Base-by-base conservation (phyloP, 306 rosid species). In the Begonia loranthoides region DNA sequence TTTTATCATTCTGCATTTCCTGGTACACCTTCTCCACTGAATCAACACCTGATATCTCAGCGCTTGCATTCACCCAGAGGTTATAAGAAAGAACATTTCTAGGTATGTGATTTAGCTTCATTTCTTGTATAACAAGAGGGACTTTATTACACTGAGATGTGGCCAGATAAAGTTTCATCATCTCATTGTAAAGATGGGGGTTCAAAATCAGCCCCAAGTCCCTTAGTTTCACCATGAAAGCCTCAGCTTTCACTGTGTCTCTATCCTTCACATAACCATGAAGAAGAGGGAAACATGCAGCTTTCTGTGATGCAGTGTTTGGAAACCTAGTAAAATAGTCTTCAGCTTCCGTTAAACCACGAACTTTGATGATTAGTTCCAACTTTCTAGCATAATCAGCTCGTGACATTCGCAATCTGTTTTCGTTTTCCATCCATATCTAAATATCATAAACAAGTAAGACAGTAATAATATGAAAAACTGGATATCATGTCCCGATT, bases 131-230 rank as follows among this genome's bases (percentile, higher is more conserved):
- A 44, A 84, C 95, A 57, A 82, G 84, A 36, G 62, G 81, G 6
- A 82, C 82, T 74, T 82, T 89, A 59, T 52, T 50, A 58, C 58
- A 66, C 67, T 82, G 81, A 64, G 69, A 58, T 19, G 82, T 77
- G 43, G 71, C 76, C 55, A 75, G 13, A 70, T 89, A 89, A 63
- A 89, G 68, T 59, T 82, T 89, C 95, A 84, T 89, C 94, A 84
- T 84, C 73, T 81, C 89, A 62, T 89, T 89, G 66, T 66, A 84
- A 7, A 71, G 82, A 65, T 75, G 79, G 24, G 89, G 70, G 59
- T 54, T 68, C 41, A 82, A 66, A 17, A 82, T 65, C 40, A 89
- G 70, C 60, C 97, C 97, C 67, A 73, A 43, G 9, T 56, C 73
- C 56, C 73, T 78, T 54, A 84, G 78, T 73, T 73, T 82, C 55